Evolutionary conservation across 2,329 filamentous ascomycete species (phyloP).

Genomic region (Fusarium hostae): DNA sequence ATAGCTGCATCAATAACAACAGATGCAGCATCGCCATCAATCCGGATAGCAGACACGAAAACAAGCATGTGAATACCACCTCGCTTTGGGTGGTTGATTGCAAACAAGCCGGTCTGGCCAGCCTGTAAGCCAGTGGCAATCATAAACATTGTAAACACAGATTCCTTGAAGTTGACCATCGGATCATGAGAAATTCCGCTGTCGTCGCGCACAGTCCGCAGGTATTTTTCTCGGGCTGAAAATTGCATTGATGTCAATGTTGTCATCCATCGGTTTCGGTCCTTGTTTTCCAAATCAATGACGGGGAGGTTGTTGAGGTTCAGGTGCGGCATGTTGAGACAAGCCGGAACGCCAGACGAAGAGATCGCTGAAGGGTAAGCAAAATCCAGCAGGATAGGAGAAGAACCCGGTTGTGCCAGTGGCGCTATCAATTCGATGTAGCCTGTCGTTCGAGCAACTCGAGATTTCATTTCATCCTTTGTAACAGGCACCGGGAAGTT

Average conservation of each 20-base stretch:
- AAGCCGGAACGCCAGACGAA: constrained; percentile 46
- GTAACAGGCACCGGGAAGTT: constrained; percentile 55
- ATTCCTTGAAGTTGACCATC: constrained; percentile 61
- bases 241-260: constrained; percentile 54
- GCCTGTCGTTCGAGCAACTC: constrained; percentile 56
- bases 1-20: constrained; percentile 61
- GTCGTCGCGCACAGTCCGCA: constrained; percentile 46
- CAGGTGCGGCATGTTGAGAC: constrained; percentile 54
- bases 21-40: constrained; percentile 56
- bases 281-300: constrained; percentile 52
- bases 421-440: constrained; percentile 59
- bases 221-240: constrained; percentile 54
- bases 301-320: constrained; percentile 59
- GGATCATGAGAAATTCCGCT: constrained; percentile 45
- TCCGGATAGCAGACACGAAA: constrained; percentile 56
- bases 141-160: constrained; percentile 60
- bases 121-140: constrained; percentile 58
- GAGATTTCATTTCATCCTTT: constrained; percentile 50
- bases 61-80: constrained; percentile 55
- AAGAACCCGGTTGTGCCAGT: constrained; percentile 40
- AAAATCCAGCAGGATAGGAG: constrained; percentile 47
- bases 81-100: constrained; percentile 50
- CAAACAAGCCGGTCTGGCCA: constrained; percentile 57
- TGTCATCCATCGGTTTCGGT: constrained; percentile 52
- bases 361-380: constrained; percentile 52